Evolutionary conservation across 306 rosid species (phyloP), one percentile per base, ranked within the genome.

Genomic region (Lithocarpus polystachyus): DNA sequence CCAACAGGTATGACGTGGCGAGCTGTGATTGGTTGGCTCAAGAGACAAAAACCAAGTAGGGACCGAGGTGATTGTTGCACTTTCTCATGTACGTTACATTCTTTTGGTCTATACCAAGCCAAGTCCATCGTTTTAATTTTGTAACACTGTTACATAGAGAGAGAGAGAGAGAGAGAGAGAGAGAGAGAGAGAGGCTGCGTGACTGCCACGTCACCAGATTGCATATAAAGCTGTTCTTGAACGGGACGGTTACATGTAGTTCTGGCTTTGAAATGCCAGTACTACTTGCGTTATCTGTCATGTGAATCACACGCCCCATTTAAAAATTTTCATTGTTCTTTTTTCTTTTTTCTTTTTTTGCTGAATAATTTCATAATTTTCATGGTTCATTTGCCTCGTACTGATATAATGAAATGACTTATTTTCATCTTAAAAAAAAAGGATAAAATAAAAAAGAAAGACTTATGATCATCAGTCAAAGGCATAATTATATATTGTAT

Each of bases 1-100:
- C 82, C 56, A 78, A 84, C 78, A 55, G 5, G 80, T 26, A 18
- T 59, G 74, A 86, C 6, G 88, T 89, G 93, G 81, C 14, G 78
- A 33, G 76, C 11, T 60, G 64, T 19, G 77, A 80, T 75, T 81
- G 87, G 89, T 8, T 22, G 33, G 64, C 11, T 70, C 68, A 72
- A 68, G 78, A 71, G 78, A 80, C 85, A 54, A 56, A 56, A 1
- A 45, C 67, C 61, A 61, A 80, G 59, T 7, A 52, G 79, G 82
- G 64, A 61, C 83, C 77, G 85, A 83, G 70, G 81, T 72, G 80
- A 79, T 60, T 26, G 17, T 76, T 68, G 79, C 67, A 60, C 4
- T 60, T 60, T 71, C 77, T 71, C 77, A 6, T 78, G 65, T 75
- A 77, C 54, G 74, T 85, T 77, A 81, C 90, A 77, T 81, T 68